Evolutionary conservation across 1,139 yeast species (phyloP).

Genomic region (Geotrichum klebahnii): DNA sequence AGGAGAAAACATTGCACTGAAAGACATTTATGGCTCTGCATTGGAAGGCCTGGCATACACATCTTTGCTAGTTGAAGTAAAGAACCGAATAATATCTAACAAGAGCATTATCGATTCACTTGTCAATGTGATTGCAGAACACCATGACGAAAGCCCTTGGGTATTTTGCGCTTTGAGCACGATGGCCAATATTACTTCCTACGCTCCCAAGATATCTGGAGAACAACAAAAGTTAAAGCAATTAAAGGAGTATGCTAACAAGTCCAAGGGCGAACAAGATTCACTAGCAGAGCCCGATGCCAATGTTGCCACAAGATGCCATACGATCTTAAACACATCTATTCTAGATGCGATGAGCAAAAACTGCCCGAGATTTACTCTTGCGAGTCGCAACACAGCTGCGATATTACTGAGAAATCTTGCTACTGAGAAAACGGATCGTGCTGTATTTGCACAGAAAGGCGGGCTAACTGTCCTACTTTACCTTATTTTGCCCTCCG

Average conservation of each 20-base stretch:
- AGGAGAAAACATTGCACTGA: slow-evolving; percentile 17
- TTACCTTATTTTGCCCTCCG: slow-evolving; percentile 31
- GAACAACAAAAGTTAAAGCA: slow-evolving; percentile 36
- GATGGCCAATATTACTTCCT: slow-evolving; percentile 35
- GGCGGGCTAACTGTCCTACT: slow-evolving; percentile 40
- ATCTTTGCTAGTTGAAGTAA: slow-evolving; percentile 35
- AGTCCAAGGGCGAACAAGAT: slow-evolving; percentile 24
- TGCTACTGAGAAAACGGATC: slow-evolving; percentile 33
- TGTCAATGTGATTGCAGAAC: slow-evolving; percentile 21
- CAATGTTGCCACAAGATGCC: slow-evolving; percentile 30
- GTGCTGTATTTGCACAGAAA: slow-evolving; percentile 35
- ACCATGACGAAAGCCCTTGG: slow-evolving; percentile 27
- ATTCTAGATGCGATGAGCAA: slow-evolving; percentile 32
- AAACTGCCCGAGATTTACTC: slow-evolving; percentile 32
- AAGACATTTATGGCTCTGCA: slow-evolving; percentile 30
- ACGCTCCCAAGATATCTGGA: slow-evolving; percentile 35
- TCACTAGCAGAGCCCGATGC: slow-evolving; percentile 27
- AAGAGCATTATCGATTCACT: slow-evolving; percentile 26
- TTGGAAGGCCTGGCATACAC: slow-evolving; percentile 42
- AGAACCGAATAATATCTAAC: slow-evolving; percentile 30
- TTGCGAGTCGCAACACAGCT: slow-evolving; percentile 32
- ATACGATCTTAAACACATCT: slow-evolving; percentile 31
- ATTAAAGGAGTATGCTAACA: slow-evolving; percentile 37
- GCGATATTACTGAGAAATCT: slow-evolving; percentile 36
- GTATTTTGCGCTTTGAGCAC: slow-evolving; percentile 37